Evolutionary conservation across 208 protist species (phyloP), one percentile per base, ranked within the genome.

Genomic region (Crithidia bombi): DNA sequence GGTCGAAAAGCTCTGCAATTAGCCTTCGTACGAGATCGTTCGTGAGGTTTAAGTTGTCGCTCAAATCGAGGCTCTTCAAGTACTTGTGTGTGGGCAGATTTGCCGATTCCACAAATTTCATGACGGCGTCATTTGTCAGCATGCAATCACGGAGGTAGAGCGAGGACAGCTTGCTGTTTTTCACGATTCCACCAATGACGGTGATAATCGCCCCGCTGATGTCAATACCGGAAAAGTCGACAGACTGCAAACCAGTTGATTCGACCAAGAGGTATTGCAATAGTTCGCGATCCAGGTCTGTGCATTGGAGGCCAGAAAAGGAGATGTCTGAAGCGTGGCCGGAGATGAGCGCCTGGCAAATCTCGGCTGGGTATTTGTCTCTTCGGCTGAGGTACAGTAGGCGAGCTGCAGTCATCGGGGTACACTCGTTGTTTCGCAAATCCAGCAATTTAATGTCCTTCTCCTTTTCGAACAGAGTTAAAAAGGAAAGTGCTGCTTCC

Each of bases 211-310:
- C 73, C 47, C 85, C 78, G 25, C 87, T 81, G 15, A 82, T 28
- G 41, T 72, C 72, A 25, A 80, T 82, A 26, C 75, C 71, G 33
- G 82, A 85, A 75, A 95, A 83, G 69, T 86, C 86, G 19, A 92
- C 65, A 30, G 32, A 67, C 61, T 80, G 63, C 4, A 92, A 65
- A 12, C 73, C 80, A 11, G 65, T 43, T 0, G 89, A 65, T 21
- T 85, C 46, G 11, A 76, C 61, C 11, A 91, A 56, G 44, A 89
- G 64, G 64, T 83, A 93, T 50, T 69, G 72, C 21, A 95, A 15
- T 28, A 93, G 73, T 25, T 86, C 83, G 12, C 44, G 75, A 19
- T 93, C 87, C 17, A 93, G 32, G 55, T 91, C 83, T n/a, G 65
- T 63, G 73, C 83, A 87, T 32, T 62, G 28, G 21, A 79, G 67